Conservation (phyloP, 495 filamentous ascomycete species). For the Pseudoneurospora amorphoporcata region DNA sequence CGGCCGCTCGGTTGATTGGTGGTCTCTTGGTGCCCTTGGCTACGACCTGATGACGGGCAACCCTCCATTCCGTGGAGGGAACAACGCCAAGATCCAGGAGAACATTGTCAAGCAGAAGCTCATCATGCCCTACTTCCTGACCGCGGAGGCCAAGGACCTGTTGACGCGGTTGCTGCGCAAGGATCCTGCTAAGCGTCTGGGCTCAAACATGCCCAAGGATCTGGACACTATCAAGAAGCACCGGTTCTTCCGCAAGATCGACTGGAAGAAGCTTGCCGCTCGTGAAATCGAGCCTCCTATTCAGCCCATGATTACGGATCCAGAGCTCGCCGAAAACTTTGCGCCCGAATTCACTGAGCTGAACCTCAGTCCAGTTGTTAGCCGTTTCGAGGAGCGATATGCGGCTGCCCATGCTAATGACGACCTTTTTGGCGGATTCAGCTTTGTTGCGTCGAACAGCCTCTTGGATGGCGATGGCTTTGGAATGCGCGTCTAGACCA, state of each 20-base stretch:
- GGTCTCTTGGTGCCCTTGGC: conserved; percentile 87
- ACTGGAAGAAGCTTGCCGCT: conserved; percentile 74
- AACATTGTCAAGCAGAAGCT: conserved; percentile 91
- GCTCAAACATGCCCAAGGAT: conserved; percentile 80
- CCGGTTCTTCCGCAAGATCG: conserved; percentile 90
- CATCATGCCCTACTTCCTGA: conserved; percentile 73
- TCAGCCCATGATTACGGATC: conserved; percentile 83
- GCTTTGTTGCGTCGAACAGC: conserved; percentile 84
- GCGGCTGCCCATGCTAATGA: conserved; percentile 30
- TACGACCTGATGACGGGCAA: conserved; percentile 85
- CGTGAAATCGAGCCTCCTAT: conserved; percentile 81
- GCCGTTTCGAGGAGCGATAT: conserved; percentile 26
- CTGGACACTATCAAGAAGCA: conserved; percentile 79
- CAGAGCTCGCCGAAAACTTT: conserved; percentile 93
- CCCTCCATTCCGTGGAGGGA: conserved; percentile 82
- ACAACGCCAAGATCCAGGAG: conserved; percentile 83
- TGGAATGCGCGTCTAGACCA: conserved; percentile 5
- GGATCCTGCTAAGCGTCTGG: conserved; percentile 79
- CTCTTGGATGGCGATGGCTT: conserved; percentile 54
- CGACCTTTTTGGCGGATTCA: conserved; percentile 89
- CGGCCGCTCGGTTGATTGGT: conserved; percentile 94
- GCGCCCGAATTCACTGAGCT: conserved; percentile 75
- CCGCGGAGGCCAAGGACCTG: conserved; percentile 84
- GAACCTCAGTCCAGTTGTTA: conserved; percentile 62
- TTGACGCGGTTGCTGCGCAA: conserved; percentile 81